Percentiles rank a stretch among this genome's conserved stretches.
Conservation (phyloP, 1,284 basidiomycete genomes). For the Anthracocystis walkeri region DNA sequence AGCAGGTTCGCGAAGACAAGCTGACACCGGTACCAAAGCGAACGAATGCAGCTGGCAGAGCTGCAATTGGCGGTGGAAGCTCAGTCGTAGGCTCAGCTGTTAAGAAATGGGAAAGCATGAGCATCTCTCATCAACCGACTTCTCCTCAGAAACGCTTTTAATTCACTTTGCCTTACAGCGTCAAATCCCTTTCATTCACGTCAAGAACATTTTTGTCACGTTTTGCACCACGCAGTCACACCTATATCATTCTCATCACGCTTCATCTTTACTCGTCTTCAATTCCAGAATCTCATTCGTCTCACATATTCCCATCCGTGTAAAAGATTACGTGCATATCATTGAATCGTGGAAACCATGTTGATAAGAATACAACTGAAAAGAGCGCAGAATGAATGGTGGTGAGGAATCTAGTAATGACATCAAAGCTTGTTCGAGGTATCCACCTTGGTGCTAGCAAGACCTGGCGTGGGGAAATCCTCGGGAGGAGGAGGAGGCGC, state of each 20-base stretch:
- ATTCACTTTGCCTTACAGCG: no score
- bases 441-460: slow-evolving; percentile 44
- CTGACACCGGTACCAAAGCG: neutral
- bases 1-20: neutral
- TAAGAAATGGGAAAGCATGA: slow-evolving; percentile 47
- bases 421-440: slow-evolving; percentile 10
- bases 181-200: no score
- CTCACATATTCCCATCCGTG: neutral
- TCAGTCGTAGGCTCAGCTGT: slow-evolving; percentile 47
- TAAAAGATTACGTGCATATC: neutral
- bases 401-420: neutral
- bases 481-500: slow-evolving; percentile 66
- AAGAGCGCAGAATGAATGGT: slow-evolving; percentile 14
- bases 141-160: neutral
- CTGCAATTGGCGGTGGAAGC: neutral
- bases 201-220: no score
- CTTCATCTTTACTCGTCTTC: neutral
- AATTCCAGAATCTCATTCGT: neutral
- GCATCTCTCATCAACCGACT: slow-evolving; percentile 10
- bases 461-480: slow-evolving; percentile 51
- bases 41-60: neutral
- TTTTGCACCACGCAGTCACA: no score
- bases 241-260: no score
- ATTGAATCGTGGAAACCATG: neutral
- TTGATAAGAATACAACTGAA: slow-evolving; percentile 5